Evolutionary conservation across 2,329 filamentous ascomycete genomes (phyloP), one percentile per base, ranked within the genome.

Genomic region (Sordariomycetes sp.): DNA sequence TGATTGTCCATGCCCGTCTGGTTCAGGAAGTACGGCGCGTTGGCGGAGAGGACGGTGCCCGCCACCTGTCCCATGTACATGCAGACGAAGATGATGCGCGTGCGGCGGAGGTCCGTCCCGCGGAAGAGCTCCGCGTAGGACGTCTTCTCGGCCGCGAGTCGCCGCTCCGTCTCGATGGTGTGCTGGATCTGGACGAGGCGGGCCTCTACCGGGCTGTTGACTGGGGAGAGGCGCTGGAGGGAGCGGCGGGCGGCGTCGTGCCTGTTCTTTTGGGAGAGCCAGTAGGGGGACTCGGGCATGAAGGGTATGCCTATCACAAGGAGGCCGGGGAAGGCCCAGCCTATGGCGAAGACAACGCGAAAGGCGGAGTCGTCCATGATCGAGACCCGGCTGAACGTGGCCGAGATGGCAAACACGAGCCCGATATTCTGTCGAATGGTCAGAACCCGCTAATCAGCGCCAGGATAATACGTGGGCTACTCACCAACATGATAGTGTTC

Each of bases 221-320:
- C 18, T 20, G 32, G 32, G 1, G 46, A 54, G 16, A 61, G 58
- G 22, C 54, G 54, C n/a, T 24, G 25, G 14, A 61, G 54, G 5
- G 71, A 62, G n/a, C 60, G 54, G 61, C 70, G 58, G 10, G 71
- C 70, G n/a, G 68, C 63, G 1, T 71, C 68, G 5, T 68, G 61
- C 1, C 62, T 61, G 11, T 64, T 64, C 54, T 70, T 72, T 2
- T 72, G 67, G 1, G 76, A 63, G 14, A 77, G 64, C 63, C 70
- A 76, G 1, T 70, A 66, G 0, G 76, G 76, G 32, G 70, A 73
- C 57, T 78, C 75, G 0, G 75, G 75, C 18, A 77, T 64, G 32
- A 75, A 57, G 40, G 71, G 61, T 16, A 61, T 37, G 22, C 58
- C 58, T 34, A 63, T 10, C 37, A 57, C 53, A 18, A 62, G 28